A percentile compares a stretch with the other conserved stretches of the same genome.
phyloP scores from a whole-genome alignment of 331 rosid genomes.

The Malus hybrid region DNA sequence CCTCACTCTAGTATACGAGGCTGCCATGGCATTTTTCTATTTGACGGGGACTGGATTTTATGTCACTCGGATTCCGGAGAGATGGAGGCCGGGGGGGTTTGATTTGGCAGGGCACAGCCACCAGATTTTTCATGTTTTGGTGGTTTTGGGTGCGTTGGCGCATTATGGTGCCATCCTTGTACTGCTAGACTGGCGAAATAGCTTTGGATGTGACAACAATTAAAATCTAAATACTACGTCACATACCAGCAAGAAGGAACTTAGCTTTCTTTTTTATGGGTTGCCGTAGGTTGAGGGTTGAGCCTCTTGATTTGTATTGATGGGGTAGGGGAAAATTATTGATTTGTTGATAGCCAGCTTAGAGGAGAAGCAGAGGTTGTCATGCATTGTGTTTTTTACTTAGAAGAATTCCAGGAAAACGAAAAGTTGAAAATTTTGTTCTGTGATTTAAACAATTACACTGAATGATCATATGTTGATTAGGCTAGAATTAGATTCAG shows the following conservation, averaged over 20 bases:
- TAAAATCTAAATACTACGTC: neutral
- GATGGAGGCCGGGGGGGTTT: slow-evolving; percentile 87
- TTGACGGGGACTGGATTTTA: slow-evolving; percentile 65
- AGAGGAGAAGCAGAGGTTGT: neutral
- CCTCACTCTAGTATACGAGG: slow-evolving; percentile 55
- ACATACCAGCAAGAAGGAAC: neutral
- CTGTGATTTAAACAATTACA: too few relatives aligned
- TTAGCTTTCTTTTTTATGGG: neutral
- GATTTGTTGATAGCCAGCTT: neutral
- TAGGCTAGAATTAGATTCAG: too few relatives aligned
- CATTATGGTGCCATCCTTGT: slow-evolving; percentile 79
- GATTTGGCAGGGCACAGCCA: slow-evolving; percentile 95
- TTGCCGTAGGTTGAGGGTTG: neutral
- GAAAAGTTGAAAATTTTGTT: neutral
- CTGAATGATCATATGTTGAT: too few relatives aligned
- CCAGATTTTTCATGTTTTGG: slow-evolving; percentile 78
- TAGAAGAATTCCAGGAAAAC: neutral
- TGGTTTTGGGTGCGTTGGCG: slow-evolving; percentile 74
- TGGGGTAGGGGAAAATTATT: neutral
- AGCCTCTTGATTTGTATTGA: neutral
- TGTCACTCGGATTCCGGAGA: slow-evolving; percentile 70
- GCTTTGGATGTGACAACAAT: slow-evolving; percentile 36
- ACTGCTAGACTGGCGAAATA: slow-evolving; percentile 70
- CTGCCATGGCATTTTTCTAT: slow-evolving; percentile 68
- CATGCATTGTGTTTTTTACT: neutral